Evolutionary conservation across 83 land plant species (phyloP), one percentile per base, ranked within the genome.

Genomic region (Thuja plicata): DNA sequence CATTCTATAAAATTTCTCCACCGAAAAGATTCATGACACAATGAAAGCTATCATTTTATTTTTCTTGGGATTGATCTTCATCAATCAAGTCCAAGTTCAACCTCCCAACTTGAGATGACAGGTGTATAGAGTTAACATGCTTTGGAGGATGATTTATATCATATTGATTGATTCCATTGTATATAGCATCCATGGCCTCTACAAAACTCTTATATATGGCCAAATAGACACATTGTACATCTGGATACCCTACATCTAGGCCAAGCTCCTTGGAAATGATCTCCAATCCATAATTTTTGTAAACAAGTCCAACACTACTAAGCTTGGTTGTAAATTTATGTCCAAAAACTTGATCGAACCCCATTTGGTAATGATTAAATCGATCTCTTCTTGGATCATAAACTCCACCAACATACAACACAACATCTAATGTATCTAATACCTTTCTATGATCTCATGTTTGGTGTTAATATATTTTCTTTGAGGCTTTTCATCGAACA

Each of bases 131-230:
- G 80, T 95, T 94, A 71, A 96, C 94, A 88, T 97, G 97, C 81
- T 90, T 95, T 88, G 97, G 97, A 54, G 97, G 95, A 78, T 93
- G 90, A 79, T 96, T 96, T 12, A 94, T 94, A 88, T 96, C 99
- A 88, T 94, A 98, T 85, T 92, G 95, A 88, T 98, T 97, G 30
- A 97, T 94, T 21, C 99, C 99, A 90, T 98, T 98, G 88, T 98
- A 97, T 88, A 97, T 92, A 8, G 97, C 99, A 94, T 98, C 99
- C 78, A 98, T 92, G 89, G 95, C 99, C 99, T 98, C n/a, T n/a
- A n/a, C n/a, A n/a, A n/a, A n/a, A n/a, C n/a, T n/a, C n/a, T n/a
- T n/a, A n/a, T n/a, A n/a, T n/a, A n/a, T n/a, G n/a, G n/a, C n/a
- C n/a, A n/a, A n/a, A n/a, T n/a, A n/a, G n/a, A n/a, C n/a, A n/a